Base-by-base conservation (phyloP, 306 rosid species). In the Begonia loranthoides region DNA sequence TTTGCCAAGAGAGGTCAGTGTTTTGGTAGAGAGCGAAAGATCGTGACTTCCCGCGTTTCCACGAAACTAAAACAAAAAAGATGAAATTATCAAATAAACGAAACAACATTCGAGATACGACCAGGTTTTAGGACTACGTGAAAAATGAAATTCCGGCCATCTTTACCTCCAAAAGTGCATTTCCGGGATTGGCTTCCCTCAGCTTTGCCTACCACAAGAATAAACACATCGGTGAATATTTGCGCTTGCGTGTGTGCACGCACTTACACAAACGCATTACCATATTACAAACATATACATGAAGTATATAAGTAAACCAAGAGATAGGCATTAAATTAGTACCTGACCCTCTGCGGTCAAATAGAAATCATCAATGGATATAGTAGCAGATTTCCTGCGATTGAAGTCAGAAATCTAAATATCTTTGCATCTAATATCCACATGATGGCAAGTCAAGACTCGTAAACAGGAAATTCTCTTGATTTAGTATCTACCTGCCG, bases 11-110 rank as follows among this genome's bases (percentile, higher is more conserved):
- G 79, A 62, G 34, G 74, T 62, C 55, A 86, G 56, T n/a, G 87
- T 78, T 81, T 90, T 82, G 15, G 82, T 68, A 33, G 92, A 82
- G 41, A 90, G 52, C 15, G 74, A 41, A 73, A 90, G 95, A 74
- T 90, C 95, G 46, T 90, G 99, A 71, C 94, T 90, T 50, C 99
- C 97, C 14, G 97, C 95, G 66, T 76, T 90, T 74, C 95, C 94
- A 5, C 95, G 92, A 13, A 51, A 69, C 95, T 90, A 54, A 48
- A 65, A 39, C 3, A 11, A 34, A 15, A 15, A 22, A 19, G 16
- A 44, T 11, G 49, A 8, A 16, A 63, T 15, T 17, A 13, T 5
- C 10, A 19, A 44, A 10, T 9, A 56, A 4, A 58, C 13, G 17
- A 58, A 40, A n/a, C 51, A 40, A 43, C 36, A 4, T 28, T 28